phyloP scores from a whole-genome alignment of 2,329 filamentous ascomycete genomes.

The Corynespora cassiicola region DNA sequence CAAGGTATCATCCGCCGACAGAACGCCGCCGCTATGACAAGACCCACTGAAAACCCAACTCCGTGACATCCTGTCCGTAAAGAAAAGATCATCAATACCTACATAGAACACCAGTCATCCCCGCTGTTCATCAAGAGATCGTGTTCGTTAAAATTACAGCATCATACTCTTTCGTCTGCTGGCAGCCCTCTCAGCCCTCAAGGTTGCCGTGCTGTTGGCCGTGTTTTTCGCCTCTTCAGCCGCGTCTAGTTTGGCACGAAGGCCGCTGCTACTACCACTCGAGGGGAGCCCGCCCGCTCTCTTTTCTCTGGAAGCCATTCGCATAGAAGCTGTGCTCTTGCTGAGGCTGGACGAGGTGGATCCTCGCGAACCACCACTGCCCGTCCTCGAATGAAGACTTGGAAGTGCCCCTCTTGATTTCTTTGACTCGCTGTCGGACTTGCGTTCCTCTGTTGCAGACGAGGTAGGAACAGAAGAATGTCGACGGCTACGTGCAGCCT shows the following conservation, averaged over 20 bases:
- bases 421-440: slow-evolving; percentile 12
- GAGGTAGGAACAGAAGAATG: slow-evolving; percentile 40
- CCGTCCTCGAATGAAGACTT: slow-evolving; percentile 32
- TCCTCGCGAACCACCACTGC: slow-evolving; percentile 29
- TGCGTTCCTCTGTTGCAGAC: slow-evolving; percentile 14
- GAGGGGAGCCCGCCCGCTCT: slow-evolving; percentile 12
- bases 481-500: slow-evolving; percentile 34
- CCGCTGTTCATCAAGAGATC: no score
- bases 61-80: no score
- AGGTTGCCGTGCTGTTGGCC: slow-evolving; percentile 20
- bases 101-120: no score
- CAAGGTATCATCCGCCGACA: no score
- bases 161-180: slow-evolving; percentile 52
- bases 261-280: slow-evolving; percentile 16
- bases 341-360: slow-evolving; percentile 18
- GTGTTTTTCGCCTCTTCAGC: slow-evolving; percentile 8
- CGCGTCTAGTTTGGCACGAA: slow-evolving; percentile 15
- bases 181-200: slow-evolving; percentile 45
- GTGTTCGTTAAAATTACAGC: slow-evolving; percentile 42
- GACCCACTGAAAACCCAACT: no score
- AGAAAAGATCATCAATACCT: no score
- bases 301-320: slow-evolving; percentile 24
- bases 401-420: slow-evolving; percentile 24
- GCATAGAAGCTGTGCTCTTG: slow-evolving; percentile 23
- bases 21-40: no score